Evolutionary conservation across 768 basidiomycete genomes (phyloP), one percentile per base, ranked within the genome.

Genomic region (Leccinum longicurvipes): DNA sequence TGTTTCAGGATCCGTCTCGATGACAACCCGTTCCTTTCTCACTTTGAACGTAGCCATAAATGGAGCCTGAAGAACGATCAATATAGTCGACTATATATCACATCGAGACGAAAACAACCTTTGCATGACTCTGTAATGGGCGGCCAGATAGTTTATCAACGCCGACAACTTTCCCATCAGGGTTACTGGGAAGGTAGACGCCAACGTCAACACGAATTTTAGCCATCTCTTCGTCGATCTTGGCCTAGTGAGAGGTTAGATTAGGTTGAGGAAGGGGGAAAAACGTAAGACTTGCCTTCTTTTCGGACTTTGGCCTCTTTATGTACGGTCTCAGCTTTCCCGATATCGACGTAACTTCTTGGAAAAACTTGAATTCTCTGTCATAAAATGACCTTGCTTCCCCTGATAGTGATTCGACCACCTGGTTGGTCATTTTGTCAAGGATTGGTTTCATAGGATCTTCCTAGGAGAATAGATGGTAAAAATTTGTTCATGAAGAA

Each of bases 41-140:
- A 99, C 97, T 77, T 96, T 97, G 80, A 99, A 99, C 1, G 96
- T 98, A 1, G 97, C 97, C 97, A 99, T 98, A 77, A 99, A 99
- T 0, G 97, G 97, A 10, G 97, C 95, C 94, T 98, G 56, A 3
- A 29, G 36, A 53, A 34, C 54, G n/a, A 56, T 60, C 45, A 19
- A 55, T 31, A 45, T 7, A 36, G 45, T 36, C 10, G 23, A n/a
- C n/a, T 19, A 5, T 34, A 14, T 9, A 49, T 58, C 49, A 24
- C 36, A 52, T 32, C 2, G 15, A 51, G 23, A 51, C 15, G 28
- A 34, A 25, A 46, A 25, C 3, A 19, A 92, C 95, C 81, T 99
- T 99, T 12, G 97, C 97, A 63, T 99, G 97, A 68, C 91, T 94
- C 72, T 99, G 97, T 25, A 99, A 75, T 1, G 97, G 97, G 27